Evolutionary conservation across 2,329 filamentous ascomycete genomes (phyloP).

Genomic region (Nothomitra cinnamomea): DNA sequence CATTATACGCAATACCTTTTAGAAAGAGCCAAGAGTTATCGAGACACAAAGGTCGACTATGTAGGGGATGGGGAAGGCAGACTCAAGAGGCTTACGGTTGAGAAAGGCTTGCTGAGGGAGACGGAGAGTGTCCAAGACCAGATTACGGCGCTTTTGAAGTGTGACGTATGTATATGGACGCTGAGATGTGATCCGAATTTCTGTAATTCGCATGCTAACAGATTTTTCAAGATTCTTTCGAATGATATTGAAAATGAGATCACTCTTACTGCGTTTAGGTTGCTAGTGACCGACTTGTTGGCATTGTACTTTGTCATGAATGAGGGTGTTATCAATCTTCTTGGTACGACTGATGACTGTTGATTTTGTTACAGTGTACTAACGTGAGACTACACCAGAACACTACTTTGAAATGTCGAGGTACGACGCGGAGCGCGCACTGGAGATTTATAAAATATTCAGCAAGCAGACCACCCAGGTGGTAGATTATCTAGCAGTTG

Average conservation of each 20-base stretch:
- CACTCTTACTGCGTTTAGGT: conserved; percentile 78
- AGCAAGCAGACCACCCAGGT: conserved; percentile 84
- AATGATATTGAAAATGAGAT: conserved; percentile 93
- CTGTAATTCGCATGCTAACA: background rate
- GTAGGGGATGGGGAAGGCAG: conserved; percentile 68
- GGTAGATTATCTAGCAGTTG: conserved; percentile 74
- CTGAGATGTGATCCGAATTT: background rate
- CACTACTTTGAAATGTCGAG: conserved; percentile 98
- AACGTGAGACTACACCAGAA: conserved; percentile 34
- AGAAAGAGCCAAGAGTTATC: conserved; percentile 65
- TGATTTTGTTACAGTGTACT: background rate
- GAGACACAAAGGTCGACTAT: conserved; percentile 76
- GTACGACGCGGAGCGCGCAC: conserved; percentile 76
- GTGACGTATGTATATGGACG: conserved; percentile 49
- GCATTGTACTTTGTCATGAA: conserved; percentile 90
- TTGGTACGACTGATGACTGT: conserved; percentile 41
- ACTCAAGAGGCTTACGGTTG: conserved; percentile 70
- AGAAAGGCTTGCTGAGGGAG: conserved; percentile 82
- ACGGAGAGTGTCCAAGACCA: conserved; percentile 83
- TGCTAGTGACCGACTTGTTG: conserved; percentile 78
- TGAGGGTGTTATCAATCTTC: conserved; percentile 89
- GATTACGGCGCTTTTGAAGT: conserved; percentile 70
- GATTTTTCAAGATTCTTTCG: conserved; percentile 49
- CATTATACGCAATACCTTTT: conserved; percentile 79
- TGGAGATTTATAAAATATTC: conserved; percentile 84